Conservation (phyloP, 1,284 basidiomycete species). For the Bjerkandera adusta region DNA sequence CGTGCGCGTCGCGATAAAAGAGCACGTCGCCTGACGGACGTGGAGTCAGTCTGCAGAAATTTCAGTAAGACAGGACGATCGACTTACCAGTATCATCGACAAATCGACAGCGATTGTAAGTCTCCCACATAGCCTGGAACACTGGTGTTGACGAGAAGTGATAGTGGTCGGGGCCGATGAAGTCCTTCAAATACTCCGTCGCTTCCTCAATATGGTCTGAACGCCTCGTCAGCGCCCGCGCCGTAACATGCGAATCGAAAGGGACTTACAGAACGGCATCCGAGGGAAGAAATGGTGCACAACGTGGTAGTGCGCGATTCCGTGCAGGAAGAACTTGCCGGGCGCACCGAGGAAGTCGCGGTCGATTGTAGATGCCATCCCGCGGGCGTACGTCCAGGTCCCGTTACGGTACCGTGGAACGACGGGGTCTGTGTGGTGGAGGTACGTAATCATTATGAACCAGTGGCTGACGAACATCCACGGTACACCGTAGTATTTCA, state of each 20-base stretch:
- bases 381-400: conserved; percentile 50
- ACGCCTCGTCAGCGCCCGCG: background rate
- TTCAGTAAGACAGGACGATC: conserved; percentile 19
- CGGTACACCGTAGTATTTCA: conserved; percentile 55
- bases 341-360: conserved; percentile 48
- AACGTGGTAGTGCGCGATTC: conserved; percentile 36
- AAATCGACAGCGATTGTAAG: conserved; percentile 55
- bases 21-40: conserved; percentile 20
- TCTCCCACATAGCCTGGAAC: conserved; percentile 48
- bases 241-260: background rate
- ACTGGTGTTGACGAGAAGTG: conserved; percentile 37
- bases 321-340: conserved; percentile 36
- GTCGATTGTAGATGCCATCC: conserved; percentile 60
- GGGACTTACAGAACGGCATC: conserved; percentile 26
- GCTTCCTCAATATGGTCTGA: conserved; percentile 41
- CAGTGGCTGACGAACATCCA: conserved; percentile 52
- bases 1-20: conserved; percentile 26
- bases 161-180: conserved; percentile 46
- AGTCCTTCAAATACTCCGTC: conserved; percentile 42
- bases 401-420: conserved; percentile 36
- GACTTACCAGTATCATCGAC: conserved; percentile 51
- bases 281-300: conserved; percentile 30
- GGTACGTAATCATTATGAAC: conserved; percentile 46
- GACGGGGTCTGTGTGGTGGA: conserved; percentile 53
- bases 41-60: background rate